Percentiles rank a stretch among this genome's conserved stretches.
phyloP scores from a whole-genome alignment of 2,329 filamentous ascomycete species.

The Claviceps purpurea region DNA sequence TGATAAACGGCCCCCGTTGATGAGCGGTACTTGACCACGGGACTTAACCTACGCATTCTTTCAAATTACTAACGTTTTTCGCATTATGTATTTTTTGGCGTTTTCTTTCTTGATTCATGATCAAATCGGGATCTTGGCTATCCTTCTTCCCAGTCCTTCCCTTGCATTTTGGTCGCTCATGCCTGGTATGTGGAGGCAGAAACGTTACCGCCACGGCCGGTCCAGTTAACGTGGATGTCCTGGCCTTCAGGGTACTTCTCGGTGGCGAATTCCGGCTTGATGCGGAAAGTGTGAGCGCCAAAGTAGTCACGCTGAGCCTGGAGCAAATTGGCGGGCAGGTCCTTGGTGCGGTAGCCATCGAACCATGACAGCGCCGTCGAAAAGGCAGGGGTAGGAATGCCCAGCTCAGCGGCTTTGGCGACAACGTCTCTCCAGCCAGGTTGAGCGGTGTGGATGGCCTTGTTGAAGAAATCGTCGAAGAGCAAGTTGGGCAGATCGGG shows the following conservation, averaged over 20 bases:
- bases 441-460: slow-evolving; percentile 95
- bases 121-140: neutral
- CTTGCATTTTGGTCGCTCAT: slow-evolving; percentile 35
- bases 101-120: neutral
- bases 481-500: slow-evolving; percentile 94
- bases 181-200: slow-evolving; percentile 96
- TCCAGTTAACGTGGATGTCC: slow-evolving; percentile 99
- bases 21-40: neutral
- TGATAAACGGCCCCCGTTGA: neutral
- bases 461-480: slow-evolving; percentile 99
- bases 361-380: slow-evolving; percentile 96
- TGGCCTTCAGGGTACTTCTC: slow-evolving; percentile 71
- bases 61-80: neutral
- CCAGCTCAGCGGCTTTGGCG: slow-evolving; percentile 80
- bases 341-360: slow-evolving; percentile 94
- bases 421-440: slow-evolving; percentile 84
- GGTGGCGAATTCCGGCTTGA: slow-evolving; percentile 69
- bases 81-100: neutral
- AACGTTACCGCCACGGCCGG: slow-evolving; percentile 90
- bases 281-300: slow-evolving; percentile 79
- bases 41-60: neutral
- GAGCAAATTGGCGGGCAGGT: slow-evolving; percentile 93
- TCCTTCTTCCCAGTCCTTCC: neutral
- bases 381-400: slow-evolving; percentile 94
- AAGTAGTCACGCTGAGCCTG: slow-evolving; percentile 99